Evolutionary conservation across 805 yeast species (phyloP).

Genomic region (Starmerella geochares): DNA sequence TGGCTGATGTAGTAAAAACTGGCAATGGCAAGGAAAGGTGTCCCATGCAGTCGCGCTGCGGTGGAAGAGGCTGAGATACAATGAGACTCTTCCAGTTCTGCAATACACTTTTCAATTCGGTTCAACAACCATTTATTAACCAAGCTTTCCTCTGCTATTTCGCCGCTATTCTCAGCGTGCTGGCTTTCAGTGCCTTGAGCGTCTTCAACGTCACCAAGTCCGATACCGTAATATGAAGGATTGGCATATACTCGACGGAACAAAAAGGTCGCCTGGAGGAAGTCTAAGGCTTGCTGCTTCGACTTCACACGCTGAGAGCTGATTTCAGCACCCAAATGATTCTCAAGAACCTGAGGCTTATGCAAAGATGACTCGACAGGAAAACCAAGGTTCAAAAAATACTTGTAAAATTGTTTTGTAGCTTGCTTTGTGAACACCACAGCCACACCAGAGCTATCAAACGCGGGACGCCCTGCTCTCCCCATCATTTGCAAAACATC

Average conservation of each 20-base stretch:
- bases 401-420: conserved; percentile 65
- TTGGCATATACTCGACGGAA: conserved; percentile 66
- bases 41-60: conserved; percentile 38
- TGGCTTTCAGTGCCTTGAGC: neutral
- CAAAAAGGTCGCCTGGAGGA: conserved; percentile 65
- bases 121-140: conserved; percentile 31
- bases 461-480: conserved; percentile 74
- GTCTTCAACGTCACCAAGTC: neutral
- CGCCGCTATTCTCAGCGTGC: conserved; percentile 22
- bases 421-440: conserved; percentile 67
- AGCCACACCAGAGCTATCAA: conserved; percentile 67
- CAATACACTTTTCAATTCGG: conserved; percentile 59
- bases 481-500: conserved; percentile 82
- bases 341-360: conserved; percentile 49
- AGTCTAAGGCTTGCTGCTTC: conserved; percentile 62
- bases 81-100: conserved; percentile 55
- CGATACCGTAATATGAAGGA: conserved; percentile 53
- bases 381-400: conserved; percentile 66
- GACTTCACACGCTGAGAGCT: conserved; percentile 56
- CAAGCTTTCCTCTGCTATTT: conserved; percentile 32
- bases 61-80: conserved; percentile 12
- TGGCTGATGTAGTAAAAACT: conserved; percentile 92
- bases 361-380: conserved; percentile 76
- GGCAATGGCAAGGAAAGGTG: conserved; percentile 74
- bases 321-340: conserved; percentile 74